phyloP scores from a whole-genome alignment of 1,284 basidiomycete genomes.

The Agroathelia rolfsii region DNA sequence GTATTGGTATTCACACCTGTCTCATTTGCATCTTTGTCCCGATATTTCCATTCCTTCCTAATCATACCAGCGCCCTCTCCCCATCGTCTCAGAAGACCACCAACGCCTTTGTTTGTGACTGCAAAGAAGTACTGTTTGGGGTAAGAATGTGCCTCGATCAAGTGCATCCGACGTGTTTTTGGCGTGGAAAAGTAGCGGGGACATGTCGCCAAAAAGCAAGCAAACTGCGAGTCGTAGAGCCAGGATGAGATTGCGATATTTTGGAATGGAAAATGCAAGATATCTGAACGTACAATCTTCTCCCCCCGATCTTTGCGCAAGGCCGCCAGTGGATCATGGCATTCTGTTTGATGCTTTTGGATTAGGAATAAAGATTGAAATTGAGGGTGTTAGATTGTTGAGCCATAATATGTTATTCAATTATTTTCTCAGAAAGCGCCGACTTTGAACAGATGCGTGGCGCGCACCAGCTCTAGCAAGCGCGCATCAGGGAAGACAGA shows the following conservation, averaged over 20 bases:
- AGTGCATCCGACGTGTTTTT: constrained; percentile 70
- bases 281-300: constrained; percentile 76
- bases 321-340: constrained; percentile 73
- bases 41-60: constrained; percentile 62
- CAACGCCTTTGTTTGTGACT: constrained; percentile 82
- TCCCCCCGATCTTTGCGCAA: constrained; percentile 74
- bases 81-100: constrained; percentile 63
- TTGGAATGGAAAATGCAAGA: constrained; percentile 5
- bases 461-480: constrained; percentile 66
- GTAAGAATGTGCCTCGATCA: constrained; percentile 74
- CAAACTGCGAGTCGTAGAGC: constrained; percentile 46
- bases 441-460: constrained; percentile 2
- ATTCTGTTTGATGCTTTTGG: constrained; percentile 82
- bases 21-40: too few species aligned
- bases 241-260: constrained; percentile 1
- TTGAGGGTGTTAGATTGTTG: constrained; percentile 2
- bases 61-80: constrained; percentile 73
- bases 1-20: constrained; percentile 11
- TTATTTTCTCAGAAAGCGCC: neutral
- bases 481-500: constrained; percentile 81
- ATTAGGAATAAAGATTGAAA: constrained; percentile 8
- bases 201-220: constrained; percentile 68
- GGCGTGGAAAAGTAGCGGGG: constrained; percentile 59
- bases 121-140: constrained; percentile 84
- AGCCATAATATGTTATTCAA: neutral